phyloP scores from a whole-genome alignment of 169 alveolate genomes.

The Ichthyophthirius multifiliis region DNA sequence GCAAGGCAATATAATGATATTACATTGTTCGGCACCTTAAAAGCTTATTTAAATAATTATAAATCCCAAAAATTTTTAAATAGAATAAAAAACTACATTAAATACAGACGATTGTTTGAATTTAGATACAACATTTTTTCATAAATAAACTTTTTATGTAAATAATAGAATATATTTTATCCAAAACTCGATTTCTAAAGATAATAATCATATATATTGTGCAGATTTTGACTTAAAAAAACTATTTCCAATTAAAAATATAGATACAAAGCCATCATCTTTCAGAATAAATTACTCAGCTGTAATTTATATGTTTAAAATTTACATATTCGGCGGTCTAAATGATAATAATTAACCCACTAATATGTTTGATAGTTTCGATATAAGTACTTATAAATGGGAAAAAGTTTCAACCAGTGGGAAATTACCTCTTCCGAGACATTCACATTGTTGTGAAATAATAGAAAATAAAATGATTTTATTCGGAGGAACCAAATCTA shows the following conservation, averaged over 20 bases:
- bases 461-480: background rate
- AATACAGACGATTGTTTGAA: constrained; percentile 1
- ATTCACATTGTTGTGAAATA: background rate
- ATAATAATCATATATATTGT: background rate
- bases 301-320: background rate
- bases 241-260: constrained; percentile 6
- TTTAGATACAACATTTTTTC: constrained; percentile 10
- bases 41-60: background rate
- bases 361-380: background rate
- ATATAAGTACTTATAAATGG: constrained; percentile 5
- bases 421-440: background rate
- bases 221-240: constrained; percentile 2
- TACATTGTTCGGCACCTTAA: background rate
- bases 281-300: background rate
- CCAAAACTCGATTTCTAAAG: background rate
- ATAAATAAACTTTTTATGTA: constrained; percentile 2
- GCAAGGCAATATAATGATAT: background rate
- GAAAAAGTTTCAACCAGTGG: background rate
- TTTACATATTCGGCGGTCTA: background rate
- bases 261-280: constrained; percentile 4
- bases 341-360: constrained; percentile 3
- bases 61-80: background rate
- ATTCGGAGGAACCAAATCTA: background rate
- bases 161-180: constrained; percentile 3
- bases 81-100: background rate